Base-by-base conservation (phyloP, 768 basidiomycete genomes). In the Russula sp. region DNA sequence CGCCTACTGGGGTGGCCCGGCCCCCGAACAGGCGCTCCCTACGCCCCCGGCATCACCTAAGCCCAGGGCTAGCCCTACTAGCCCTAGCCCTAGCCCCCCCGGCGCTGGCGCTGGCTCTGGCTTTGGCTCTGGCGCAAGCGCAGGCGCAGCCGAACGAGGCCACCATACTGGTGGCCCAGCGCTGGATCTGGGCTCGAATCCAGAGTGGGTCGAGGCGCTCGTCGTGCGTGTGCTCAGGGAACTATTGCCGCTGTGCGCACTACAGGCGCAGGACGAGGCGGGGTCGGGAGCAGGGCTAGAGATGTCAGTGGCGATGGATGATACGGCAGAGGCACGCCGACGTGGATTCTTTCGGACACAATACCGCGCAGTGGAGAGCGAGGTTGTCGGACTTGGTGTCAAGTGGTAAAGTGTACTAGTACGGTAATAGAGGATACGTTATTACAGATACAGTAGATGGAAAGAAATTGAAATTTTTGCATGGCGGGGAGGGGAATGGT, bases 321-420 rank as follows among this genome's bases (percentile, higher is more conserved):
- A 48, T 27, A 13, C 4, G 3, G 77, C 82, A 62, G 77, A 70
- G 62, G 72, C 64, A 35, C 73, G 75, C 63, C 73, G 83, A 50
- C 74, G 75, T 70, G 71, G 73, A 55, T 72, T 83, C 37, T 84
- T 96, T 70, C 80, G 92, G 72, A 96, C 94, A 2, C 76, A 83
- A 70, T 96, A 94, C 72, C 81, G 84, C 62, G 89, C 89, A 32
- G 92, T 97, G 2, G 90, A 90, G 74, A 91, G 86, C 74, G 91
- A 94, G 68, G 84, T 91, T 22, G 75, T 88, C 44, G 91, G 90
- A 22, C 56, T 68, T 37, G 67, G 66, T 2, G 67, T 68, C 35
- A 68, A 68, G 39, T 68, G 67, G 67, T 68, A 44, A 49, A 9
- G 13, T 6, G 34, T 37, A 37, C 35, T 37, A 37, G 35, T 37